phyloP scores from a whole-genome alignment of 164 flowering plant species.

The Litsea cubeba region DNA sequence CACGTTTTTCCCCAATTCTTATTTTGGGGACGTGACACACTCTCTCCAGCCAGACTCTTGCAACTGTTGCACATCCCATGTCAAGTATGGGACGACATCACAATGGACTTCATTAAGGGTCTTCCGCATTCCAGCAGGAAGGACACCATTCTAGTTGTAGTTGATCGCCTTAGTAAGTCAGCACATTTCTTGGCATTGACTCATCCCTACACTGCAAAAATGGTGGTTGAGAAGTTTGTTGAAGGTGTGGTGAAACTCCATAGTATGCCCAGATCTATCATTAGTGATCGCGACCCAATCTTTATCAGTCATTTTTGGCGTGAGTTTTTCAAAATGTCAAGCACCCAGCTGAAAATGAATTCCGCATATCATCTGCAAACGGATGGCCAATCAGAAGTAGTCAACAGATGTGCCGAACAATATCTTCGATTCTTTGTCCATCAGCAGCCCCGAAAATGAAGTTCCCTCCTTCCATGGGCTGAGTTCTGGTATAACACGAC shows the following conservation, averaged over 20 bases:
- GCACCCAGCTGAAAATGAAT: neutral
- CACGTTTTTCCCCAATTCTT: too few species aligned
- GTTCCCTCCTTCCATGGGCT: neutral
- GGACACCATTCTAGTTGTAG: neutral
- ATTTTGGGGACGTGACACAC: too few species aligned
- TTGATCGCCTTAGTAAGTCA: neutral
- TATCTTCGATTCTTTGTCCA: neutral
- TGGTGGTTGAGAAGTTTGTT: neutral
- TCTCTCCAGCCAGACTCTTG: conserved; percentile 1
- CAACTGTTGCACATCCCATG: neutral
- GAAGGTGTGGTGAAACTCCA: neutral
- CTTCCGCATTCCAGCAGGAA: neutral
- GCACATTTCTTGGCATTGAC: neutral
- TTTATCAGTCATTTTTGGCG: neutral
- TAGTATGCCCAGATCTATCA: neutral
- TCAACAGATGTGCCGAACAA: neutral
- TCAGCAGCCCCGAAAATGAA: neutral
- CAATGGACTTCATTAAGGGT: conserved; percentile 6
- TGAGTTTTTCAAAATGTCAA: neutral
- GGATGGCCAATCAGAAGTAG: neutral
- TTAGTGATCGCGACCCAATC: neutral
- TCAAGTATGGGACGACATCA: neutral
- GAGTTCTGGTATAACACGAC: neutral
- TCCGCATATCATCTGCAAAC: neutral
- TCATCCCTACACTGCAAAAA: neutral